These are phyloP conservation scores for Komagataella pastoris DNA, from an alignment of 805 yeast genomes.

Conservation along the genomic window DNA sequence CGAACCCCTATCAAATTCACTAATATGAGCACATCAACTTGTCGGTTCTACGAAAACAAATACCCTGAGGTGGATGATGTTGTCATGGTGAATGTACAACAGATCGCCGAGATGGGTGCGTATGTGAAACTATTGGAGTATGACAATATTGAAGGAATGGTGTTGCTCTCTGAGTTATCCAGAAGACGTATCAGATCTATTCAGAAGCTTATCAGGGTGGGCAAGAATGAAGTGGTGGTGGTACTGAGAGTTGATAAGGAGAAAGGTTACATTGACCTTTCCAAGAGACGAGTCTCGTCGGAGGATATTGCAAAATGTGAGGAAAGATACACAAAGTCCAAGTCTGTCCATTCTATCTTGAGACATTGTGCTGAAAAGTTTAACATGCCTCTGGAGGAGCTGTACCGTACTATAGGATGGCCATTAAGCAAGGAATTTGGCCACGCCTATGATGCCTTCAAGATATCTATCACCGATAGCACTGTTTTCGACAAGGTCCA, in stretches of 20 bases:
- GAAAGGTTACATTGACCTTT: conserved; percentile 94
- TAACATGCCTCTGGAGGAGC: conserved; percentile 69
- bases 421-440: conserved; percentile 92
- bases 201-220: conserved; percentile 94
- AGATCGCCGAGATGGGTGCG: conserved; percentile 99
- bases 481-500: conserved; percentile 70
- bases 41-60: conserved; percentile 96
- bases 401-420: conserved; percentile 92
- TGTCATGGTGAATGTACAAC: conserved; percentile 97
- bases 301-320: conserved; percentile 97
- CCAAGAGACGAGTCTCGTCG: conserved; percentile 95
- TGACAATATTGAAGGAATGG: conserved; percentile 99
- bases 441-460: conserved; percentile 95
- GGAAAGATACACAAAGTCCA: conserved; percentile 91
- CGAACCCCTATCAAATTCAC: background rate
- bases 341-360: conserved; percentile 95
- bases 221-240: conserved; percentile 96
- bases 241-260: conserved; percentile 97
- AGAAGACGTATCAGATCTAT: conserved; percentile 98
- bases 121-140: conserved; percentile 92
- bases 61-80: conserved; percentile 98
- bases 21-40: conserved; percentile 71
- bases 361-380: conserved; percentile 98
- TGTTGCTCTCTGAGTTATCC: conserved; percentile 84
- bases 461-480: conserved; percentile 86